A percentile compares a stretch with the other conserved stretches of the same genome.
These are phyloP conservation scores for Globisporangium paroecandrum DNA, from an alignment of 352 stramenopile genomes.

Conservation along the genomic window DNA sequence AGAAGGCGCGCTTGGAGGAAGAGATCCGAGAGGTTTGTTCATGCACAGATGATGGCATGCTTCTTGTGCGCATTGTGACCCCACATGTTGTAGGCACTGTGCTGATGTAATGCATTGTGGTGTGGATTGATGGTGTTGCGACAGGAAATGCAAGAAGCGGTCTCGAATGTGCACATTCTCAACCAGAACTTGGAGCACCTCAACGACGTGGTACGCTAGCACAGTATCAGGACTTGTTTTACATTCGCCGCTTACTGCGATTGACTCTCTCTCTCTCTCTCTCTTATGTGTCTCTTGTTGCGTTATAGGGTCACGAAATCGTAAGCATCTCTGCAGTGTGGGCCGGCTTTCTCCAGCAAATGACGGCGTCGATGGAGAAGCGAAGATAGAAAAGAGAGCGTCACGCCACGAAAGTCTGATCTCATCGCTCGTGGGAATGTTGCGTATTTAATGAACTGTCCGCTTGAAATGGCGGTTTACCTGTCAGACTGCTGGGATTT, in stretches of 20 bases:
- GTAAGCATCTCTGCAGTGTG: slow-evolving; percentile 69
- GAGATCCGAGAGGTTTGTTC: slow-evolving; percentile 59
- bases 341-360: slow-evolving; percentile 64
- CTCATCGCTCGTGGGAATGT: neutral
- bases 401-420: neutral
- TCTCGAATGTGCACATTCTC: slow-evolving; percentile 80
- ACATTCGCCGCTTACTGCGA: neutral
- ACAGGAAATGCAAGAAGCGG: slow-evolving; percentile 76
- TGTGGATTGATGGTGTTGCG: neutral
- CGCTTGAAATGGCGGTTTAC: slow-evolving; percentile 8
- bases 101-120: too few relatives aligned
- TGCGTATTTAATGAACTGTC: slow-evolving; percentile 8
- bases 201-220: slow-evolving; percentile 61
- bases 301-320: slow-evolving; percentile 60
- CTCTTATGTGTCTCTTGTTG: neutral
- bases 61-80: neutral
- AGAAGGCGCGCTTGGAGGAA: slow-evolving; percentile 68
- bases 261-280: neutral
- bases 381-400: slow-evolving; percentile 28
- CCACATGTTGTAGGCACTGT: too few relatives aligned
- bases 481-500: slow-evolving; percentile 12
- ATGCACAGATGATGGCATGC: neutral
- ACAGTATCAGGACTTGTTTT: neutral
- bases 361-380: slow-evolving; percentile 42
- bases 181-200: slow-evolving; percentile 80